A percentile compares a stretch with the other conserved stretches of the same genome.
These are phyloP conservation scores for Cetraspora pellucida DNA, from an alignment of 192 early-diverging fungal species.

Conservation along the genomic window DNA sequence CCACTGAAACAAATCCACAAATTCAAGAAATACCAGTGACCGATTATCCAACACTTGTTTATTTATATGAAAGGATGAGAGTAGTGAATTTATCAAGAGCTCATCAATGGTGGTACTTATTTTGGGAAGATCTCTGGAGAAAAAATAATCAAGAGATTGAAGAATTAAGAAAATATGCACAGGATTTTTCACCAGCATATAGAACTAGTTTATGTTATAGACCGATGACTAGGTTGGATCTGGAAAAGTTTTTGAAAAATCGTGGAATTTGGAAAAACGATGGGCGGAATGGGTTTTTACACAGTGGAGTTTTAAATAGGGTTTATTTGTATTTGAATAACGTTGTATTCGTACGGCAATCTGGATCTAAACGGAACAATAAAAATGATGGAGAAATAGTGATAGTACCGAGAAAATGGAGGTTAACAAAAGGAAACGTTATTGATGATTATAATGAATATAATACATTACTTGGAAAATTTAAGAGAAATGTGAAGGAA, in stretches of 20 bases:
- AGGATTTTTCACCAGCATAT: conserved; percentile 67
- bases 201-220: conserved; percentile 60
- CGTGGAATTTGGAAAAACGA: conserved; percentile 45
- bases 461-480: too few relatives aligned
- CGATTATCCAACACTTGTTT: conserved; percentile 38
- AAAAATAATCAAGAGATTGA: conserved; percentile 54
- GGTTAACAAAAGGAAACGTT: too few relatives aligned
- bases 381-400: not conserved
- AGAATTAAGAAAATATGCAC: conserved; percentile 44
- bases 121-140: conserved; percentile 70
- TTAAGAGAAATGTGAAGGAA: too few relatives aligned
- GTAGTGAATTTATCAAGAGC: conserved; percentile 41
- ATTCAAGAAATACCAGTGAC: conserved; percentile 33
- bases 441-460: too few relatives aligned
- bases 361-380: not conserved
- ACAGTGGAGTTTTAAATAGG: conserved; percentile 64
- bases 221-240: conserved; percentile 53
- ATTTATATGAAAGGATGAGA: conserved; percentile 47
- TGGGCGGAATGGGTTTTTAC: conserved; percentile 57
- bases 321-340: conserved; percentile 62
- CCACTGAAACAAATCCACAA: conserved; percentile 42
- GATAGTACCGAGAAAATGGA: too few relatives aligned
- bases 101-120: conserved; percentile 67
- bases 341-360: conserved; percentile 40
- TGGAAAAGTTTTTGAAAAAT: conserved; percentile 57